Base-by-base conservation (phyloP, 2,329 filamentous ascomycete genomes). In the Alternaria dauci region DNA sequence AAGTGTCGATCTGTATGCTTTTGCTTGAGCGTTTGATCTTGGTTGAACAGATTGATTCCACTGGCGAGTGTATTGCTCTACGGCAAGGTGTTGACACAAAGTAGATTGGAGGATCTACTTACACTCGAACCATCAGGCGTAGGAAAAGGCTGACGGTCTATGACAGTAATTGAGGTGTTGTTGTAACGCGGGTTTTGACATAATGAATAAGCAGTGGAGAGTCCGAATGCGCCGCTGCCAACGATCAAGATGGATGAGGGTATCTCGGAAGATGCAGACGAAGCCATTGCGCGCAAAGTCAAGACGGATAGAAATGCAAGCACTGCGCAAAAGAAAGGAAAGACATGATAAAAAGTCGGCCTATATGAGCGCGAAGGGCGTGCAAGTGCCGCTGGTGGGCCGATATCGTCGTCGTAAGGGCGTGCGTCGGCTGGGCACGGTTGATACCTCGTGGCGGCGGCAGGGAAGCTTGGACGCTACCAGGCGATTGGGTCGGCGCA, bases 161-260 rank as follows among this genome's bases (percentile, higher is more conserved):
- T 75, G 34, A 89, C 75, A 7, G 85, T 88, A 62, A 89, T 85
- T 43, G 80, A 77, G 20, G 81, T 84, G 54, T 81, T 70, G 36
- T 81, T 81, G 81, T 79, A 85, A 5, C 73, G 70, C 38, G 87
- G 81, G 36, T 90, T 87, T 65, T 85, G 84, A 60, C 89, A 82
- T 47, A 97, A 85, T 14, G 91, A 85, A 66, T 89, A 87, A 52
- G 93, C 91, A 23, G 88, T 90, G 8, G 86, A 86, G 55, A 91
- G 80, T 30, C 85, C 85, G 62, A 87, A 87, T 44, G 85, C 84
- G 48, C 85, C 85, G 28, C 83, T 82, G 58, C 82, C 82, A 38
- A 85, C 71, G 58, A 85, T 83, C 28, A 85, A 73, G 55, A 84
- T 74, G 8, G 81, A 82, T 18, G 79, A 78, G 23, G 82, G 81